Base-by-base conservation (phyloP, 495 filamentous ascomycete genomes). In the Wilcoxina mikolae region DNA sequence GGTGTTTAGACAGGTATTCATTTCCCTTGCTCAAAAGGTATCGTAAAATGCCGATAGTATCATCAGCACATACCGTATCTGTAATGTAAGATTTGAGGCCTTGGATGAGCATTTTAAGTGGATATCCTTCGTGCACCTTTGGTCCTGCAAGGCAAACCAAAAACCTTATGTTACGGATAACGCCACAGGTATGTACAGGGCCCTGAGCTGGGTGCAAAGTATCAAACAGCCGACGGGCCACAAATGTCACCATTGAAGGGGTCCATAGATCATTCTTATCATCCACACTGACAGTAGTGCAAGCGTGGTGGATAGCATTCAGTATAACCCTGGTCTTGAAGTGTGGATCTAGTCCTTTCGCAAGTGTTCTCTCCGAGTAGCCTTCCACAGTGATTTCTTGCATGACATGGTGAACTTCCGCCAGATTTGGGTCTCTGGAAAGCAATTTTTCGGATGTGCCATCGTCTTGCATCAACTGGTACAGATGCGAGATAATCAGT, bases 91-190 rank as follows among this genome's bases (percentile, higher is more conserved):
- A 81, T 17, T 81, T 74, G 38, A 96, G 73, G 3, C 85, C 78
- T 60, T 87, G 83, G 23, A 96, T 71, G 0, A 89, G 71, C 87
- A 95, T 93, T 63, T 96, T 86, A n/a, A 96, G 68, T 4, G 86
- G 84, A 68, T 95, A 96, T 1, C 81, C 82, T 46, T 78, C 68
- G 38, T 83, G 70, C 24, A 84, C 85, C 17, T 78, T 72, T 17
- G 73, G 62, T 5, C 86, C 87, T 41, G 87, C 81, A 56, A 96
- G 67, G 47, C 79, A 85, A 20, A 95, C 73, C 12, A 96, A 67
- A 23, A 94, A 78, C 48, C 87, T 75, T 29, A 96, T 76, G 58
- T 88, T 94, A 28, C 89, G 81, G 38, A 99, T 76, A 2, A 94
- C 79, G 7, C 85, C 80, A 63, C 85, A 94, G 31, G 84, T 81